phyloP scores from a whole-genome alignment of 768 basidiomycete genomes.

The Cantharellus cinnabarinus region DNA sequence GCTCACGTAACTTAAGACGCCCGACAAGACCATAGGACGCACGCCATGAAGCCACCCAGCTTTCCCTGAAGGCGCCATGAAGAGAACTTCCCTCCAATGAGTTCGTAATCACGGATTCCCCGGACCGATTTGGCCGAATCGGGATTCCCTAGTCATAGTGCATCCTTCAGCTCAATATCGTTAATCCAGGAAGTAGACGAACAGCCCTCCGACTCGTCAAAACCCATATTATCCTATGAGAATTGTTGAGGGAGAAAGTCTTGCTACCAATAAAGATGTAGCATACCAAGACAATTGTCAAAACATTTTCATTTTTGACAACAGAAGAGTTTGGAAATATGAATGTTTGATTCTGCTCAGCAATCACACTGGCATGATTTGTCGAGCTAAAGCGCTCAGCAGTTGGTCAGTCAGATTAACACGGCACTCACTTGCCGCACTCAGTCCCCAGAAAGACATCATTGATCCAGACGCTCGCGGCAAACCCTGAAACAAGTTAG shows the following conservation, averaged over 20 bases:
- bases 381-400: slow-evolving; percentile 29
- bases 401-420: background rate
- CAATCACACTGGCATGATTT: slow-evolving; percentile 36
- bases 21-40: background rate
- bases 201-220: slow-evolving; percentile 39
- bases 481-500: slow-evolving; percentile 32
- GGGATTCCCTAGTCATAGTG: slow-evolving; percentile 17
- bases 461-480: slow-evolving; percentile 68
- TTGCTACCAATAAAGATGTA: background rate
- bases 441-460: slow-evolving; percentile 49
- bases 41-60: slow-evolving; percentile 49
- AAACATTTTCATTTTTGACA: slow-evolving; percentile 41
- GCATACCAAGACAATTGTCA: slow-evolving; percentile 24
- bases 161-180: no score
- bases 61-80: slow-evolving; percentile 61
- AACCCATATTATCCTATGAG: slow-evolving; percentile 55
- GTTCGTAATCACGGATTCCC: slow-evolving; percentile 54
- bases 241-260: background rate
- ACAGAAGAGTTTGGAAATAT: slow-evolving; percentile 38
- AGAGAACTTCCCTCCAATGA: slow-evolving; percentile 36
- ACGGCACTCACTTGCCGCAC: slow-evolving; percentile 40
- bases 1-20: background rate
- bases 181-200: slow-evolving; percentile 6
- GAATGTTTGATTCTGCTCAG: slow-evolving; percentile 50
- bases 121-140: slow-evolving; percentile 51